Conservation (phyloP, 495 filamentous ascomycete genomes). For the Tuber microsphaerosporum region DNA sequence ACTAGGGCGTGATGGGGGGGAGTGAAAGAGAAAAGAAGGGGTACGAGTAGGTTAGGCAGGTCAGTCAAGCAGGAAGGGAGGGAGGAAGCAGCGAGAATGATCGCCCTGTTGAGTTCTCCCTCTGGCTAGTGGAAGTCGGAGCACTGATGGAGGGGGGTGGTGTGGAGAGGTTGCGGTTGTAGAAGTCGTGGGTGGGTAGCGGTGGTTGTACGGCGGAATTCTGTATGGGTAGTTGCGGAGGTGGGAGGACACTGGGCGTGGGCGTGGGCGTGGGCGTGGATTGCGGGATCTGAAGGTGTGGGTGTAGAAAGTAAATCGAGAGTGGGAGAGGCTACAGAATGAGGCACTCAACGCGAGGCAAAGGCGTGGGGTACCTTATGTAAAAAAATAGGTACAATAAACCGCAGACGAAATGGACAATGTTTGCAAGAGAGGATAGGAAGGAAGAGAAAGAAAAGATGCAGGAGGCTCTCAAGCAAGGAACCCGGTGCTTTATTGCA, state of each 20-base stretch:
- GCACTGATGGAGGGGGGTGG: conserved; percentile 13
- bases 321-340: conserved; percentile 21
- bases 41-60: conserved; percentile 26
- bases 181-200: conserved; percentile 16
- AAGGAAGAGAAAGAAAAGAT: not conserved
- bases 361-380: not conserved
- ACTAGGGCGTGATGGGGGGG: conserved; percentile 25
- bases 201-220: conserved; percentile 6
- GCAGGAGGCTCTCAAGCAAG: not conserved
- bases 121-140: conserved; percentile 17
- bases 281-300: not conserved
- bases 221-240: conserved; percentile 12
- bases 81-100: conserved; percentile 19
- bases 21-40: conserved; percentile 23
- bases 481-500: not conserved
- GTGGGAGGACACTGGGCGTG: conserved; percentile 1
- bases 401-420: not conserved
- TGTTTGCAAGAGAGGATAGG: not conserved
- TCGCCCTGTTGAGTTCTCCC: conserved; percentile 35
- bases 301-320: not conserved
- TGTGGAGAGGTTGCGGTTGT: conserved; percentile 12
- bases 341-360: conserved; percentile 31
- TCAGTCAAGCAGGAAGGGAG: conserved; percentile 26
- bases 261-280: not conserved
- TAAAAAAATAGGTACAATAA: not conserved